Conservation (phyloP, 345 rosid species). For the Populus alba region DNA sequence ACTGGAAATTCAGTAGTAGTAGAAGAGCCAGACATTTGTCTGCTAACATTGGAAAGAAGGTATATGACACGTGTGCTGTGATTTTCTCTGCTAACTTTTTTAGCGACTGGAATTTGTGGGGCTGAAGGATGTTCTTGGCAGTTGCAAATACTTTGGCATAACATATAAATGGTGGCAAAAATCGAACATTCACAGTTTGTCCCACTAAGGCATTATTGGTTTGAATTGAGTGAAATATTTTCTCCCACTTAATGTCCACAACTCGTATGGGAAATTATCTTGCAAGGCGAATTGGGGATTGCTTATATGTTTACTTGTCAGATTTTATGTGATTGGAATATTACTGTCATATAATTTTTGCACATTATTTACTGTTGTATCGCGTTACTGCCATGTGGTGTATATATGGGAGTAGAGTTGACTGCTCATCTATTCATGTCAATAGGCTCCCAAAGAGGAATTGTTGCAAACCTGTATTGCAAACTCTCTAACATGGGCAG, state of each 20-base stretch:
- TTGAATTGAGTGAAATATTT: background rate
- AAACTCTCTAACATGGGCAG: conserved; percentile 66
- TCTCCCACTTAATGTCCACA: background rate
- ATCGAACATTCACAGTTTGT: background rate
- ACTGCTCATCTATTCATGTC: conserved; percentile 20
- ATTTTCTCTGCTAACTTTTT: background rate
- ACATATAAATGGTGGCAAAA: background rate
- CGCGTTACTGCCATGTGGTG: background rate
- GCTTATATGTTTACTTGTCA: background rate
- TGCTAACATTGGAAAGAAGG: background rate
- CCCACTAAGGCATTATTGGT: background rate
- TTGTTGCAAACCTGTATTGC: conserved; percentile 55
- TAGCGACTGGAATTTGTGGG: background rate
- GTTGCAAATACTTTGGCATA: background rate
- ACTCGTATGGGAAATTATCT: background rate
- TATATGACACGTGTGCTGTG: background rate
- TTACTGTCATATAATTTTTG: background rate
- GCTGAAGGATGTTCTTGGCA: background rate
- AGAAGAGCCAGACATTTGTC: background rate
- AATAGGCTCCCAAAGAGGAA: conserved; percentile 55
- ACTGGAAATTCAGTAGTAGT: background rate
- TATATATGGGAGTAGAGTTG: too few species aligned
- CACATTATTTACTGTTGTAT: too few species aligned
- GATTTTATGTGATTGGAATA: background rate
- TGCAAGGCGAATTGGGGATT: background rate